phyloP scores from a whole-genome alignment of 2,329 filamentous ascomycete species.

The Ramularia endophylla region DNA sequence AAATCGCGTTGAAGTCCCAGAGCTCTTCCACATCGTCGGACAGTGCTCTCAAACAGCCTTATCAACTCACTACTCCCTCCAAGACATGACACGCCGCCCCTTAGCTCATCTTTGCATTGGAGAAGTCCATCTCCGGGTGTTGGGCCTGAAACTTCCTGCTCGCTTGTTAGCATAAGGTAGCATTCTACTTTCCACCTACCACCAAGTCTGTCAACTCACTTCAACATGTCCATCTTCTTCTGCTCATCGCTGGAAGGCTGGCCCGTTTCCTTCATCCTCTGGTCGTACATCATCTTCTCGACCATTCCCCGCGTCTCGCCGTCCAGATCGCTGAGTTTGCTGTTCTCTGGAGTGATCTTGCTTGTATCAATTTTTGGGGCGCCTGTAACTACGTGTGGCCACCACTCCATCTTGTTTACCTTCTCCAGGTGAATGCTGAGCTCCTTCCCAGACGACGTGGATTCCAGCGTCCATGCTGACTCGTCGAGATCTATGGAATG shows the following conservation, averaged over 20 bases:
- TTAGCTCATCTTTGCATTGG: slow-evolving; percentile 53
- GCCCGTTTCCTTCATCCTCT: slow-evolving; percentile 91
- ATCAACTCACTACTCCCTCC: too few species aligned
- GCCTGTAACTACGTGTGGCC: slow-evolving; percentile 80
- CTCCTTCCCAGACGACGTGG: slow-evolving; percentile 61
- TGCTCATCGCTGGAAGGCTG: slow-evolving; percentile 88
- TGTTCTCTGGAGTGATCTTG: slow-evolving; percentile 91
- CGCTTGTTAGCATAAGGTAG: too few species aligned
- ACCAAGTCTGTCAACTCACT: slow-evolving; percentile 31
- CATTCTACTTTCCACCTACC: too few species aligned
- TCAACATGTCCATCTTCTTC: slow-evolving; percentile 87
- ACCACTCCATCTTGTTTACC: slow-evolving; percentile 96
- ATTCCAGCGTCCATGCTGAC: slow-evolving; percentile 85
- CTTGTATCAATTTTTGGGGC: slow-evolving; percentile 91
- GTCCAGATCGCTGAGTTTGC: slow-evolving; percentile 85
- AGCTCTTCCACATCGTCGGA: too few species aligned
- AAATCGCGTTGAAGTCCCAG: too few species aligned
- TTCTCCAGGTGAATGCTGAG: slow-evolving; percentile 91
- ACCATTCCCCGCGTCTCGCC: slow-evolving; percentile 96
- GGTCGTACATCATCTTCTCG: slow-evolving; percentile 99
- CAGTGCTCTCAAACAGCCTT: too few species aligned
- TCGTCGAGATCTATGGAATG: slow-evolving; percentile 77
- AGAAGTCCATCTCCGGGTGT: slow-evolving; percentile 67
- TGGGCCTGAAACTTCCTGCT: slow-evolving; percentile 72
- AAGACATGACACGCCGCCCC: too few species aligned